Base-by-base conservation (phyloP, 2,329 filamentous ascomycete species). In the Aquanectria penicillioides region DNA sequence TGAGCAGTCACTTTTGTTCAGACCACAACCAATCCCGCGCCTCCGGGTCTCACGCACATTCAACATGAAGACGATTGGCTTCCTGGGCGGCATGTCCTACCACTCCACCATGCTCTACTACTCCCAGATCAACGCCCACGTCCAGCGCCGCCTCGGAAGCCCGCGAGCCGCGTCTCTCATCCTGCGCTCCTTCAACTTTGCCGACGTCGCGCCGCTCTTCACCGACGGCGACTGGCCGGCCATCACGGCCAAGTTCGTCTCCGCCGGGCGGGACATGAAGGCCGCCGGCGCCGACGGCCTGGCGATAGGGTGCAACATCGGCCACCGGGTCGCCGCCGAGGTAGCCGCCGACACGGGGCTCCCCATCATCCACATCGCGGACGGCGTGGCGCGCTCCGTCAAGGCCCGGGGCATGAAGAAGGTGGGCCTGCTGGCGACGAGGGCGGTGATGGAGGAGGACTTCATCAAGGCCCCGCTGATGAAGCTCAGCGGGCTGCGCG, bases 11-110 rank as follows among this genome's bases (percentile, higher is more conserved):
- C n/a, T n/a, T n/a, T n/a, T n/a, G n/a, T n/a, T n/a, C n/a, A n/a
- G n/a, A n/a, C n/a, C n/a, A n/a, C n/a, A n/a, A n/a, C n/a, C n/a
- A n/a, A 3, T 20, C 9, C 5, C 15, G 12, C 8, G 8, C 34
- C 17, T 3, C n/a, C n/a, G n/a, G n/a, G n/a, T n/a, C 2, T 37
- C 10, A 6, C n/a, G 11, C 28, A 15, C 12, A 7, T 18, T 29
- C 25, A 47, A 25, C 6, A 74, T 41, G 36, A 41, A 37, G 26
- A 49, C 36, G 9, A 18, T 51, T 17, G 48, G 48, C 11, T 41
- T 51, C 11, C 36, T 51, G 4, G 36, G 48, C 11, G 48, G 48
- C 34, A 51, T 41, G 48, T 51, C 48, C n/a, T 41, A 41, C 23
- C 48, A 51, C 34, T 51, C 48, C 36, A 51, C 25, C 26, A 51